Base-by-base conservation (phyloP, 495 filamentous ascomycete genomes). In the Penicillium cataractarum region DNA sequence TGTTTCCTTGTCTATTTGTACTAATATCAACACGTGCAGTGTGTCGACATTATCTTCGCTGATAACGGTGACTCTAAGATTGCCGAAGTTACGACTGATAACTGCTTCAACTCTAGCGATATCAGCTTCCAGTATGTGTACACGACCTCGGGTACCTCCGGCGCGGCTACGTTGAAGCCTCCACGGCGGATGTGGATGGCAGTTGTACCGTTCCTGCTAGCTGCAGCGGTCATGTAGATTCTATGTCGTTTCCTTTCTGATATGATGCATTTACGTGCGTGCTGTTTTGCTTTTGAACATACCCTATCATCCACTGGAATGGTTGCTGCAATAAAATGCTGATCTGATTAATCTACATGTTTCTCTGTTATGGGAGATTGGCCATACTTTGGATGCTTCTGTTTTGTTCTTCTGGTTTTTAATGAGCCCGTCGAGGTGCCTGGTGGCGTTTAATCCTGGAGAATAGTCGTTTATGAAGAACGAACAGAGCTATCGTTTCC, bases 11-110 rank as follows among this genome's bases (percentile, higher is more conserved):
- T 0, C 15, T n/a, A 40, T n/a, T n/a, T 46, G 9, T 24, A 22
- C 21, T 46, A 46, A 46, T 21, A 12, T 22, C 9, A 4, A 12
- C 4, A 4, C 22, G 4, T 42, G 35, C 65, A 99, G 95, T 99
- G 95, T 75, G 94, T 95, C 59, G 96, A 99, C 66, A 86, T 91
- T 65, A 88, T 84, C 52, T 95, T 97, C 70, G 91, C 88, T 39
- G 89, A 90, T 19, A 89, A 89, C 15, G 73, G 84, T 65, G 89
- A 95, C 48, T 26, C 63, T 1, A 60, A 65, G 21, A 86, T 94
- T 58, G 78, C 78, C 24, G 80, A 88, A 61, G 91, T 97, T 37
- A 96, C 86, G 67, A 76, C 81, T 40, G 75, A 85, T 8, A 97
- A 97, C 76, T 97, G 93, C 82, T 91, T 88, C 78, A 97, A 97